Conservation (phyloP, 257 asterid species). For the Vinca minor region DNA sequence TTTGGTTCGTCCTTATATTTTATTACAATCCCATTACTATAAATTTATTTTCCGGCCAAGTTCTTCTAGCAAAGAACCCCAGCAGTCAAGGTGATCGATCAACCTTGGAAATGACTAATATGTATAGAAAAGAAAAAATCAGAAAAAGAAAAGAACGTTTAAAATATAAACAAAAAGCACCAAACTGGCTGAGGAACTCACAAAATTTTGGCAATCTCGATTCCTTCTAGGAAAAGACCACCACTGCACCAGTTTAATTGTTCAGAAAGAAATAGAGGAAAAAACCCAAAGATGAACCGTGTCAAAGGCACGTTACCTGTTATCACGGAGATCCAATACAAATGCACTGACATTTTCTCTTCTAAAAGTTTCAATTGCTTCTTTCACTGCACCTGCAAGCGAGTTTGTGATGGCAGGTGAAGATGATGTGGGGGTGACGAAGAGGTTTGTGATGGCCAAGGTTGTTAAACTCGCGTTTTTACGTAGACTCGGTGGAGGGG, state of each 20-base stretch:
- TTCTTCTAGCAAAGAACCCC: too few relatives aligned
- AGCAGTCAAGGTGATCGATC: background rate
- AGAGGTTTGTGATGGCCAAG: too few relatives aligned
- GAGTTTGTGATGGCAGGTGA: too few relatives aligned
- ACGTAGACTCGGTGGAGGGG: too few relatives aligned
- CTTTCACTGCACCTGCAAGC: slow-evolving; percentile 72
- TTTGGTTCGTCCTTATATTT: too few relatives aligned
- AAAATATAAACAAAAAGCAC: too few relatives aligned
- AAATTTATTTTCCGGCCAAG: too few relatives aligned
- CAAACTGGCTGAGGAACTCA: slow-evolving; percentile 39
- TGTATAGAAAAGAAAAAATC: background rate
- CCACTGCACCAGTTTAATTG: slow-evolving; percentile 94
- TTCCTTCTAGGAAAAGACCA: slow-evolving; percentile 98
- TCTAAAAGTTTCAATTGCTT: slow-evolving; percentile 79
- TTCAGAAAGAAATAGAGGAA: too few relatives aligned
- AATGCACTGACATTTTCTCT: slow-evolving; percentile 73
- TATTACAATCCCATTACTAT: too few relatives aligned
- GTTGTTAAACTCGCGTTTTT: too few relatives aligned
- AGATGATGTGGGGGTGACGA: too few relatives aligned
- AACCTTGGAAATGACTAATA: background rate
- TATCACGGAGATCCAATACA: slow-evolving; percentile 87
- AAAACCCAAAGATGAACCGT: slow-evolving; percentile 14
- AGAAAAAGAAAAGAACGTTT: slow-evolving; percentile 4
- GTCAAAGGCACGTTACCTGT: slow-evolving; percentile 50
- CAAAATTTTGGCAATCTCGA: slow-evolving; percentile 97